Conservation (phyloP, 2,329 filamentous ascomycete genomes). For the Arachnopeziza araneosa region DNA sequence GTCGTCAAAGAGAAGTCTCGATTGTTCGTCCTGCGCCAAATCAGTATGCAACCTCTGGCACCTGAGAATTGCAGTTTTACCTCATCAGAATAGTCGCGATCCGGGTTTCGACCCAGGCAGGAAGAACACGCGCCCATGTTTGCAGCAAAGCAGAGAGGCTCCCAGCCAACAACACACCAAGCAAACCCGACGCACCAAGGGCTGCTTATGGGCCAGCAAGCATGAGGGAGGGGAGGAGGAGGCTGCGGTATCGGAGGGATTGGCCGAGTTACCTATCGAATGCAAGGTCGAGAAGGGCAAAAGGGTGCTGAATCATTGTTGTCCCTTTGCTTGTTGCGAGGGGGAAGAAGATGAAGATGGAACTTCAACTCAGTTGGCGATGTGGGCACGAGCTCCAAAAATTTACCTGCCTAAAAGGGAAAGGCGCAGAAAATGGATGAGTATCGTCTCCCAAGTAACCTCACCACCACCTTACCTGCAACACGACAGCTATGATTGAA, state of each 20-base stretch:
- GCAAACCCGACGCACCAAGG: not conserved
- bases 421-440: not conserved
- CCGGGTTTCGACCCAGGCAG: constrained; percentile 49
- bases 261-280: not conserved
- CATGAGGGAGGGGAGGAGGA: not conserved
- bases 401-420: constrained; percentile 4
- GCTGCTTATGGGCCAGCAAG: not conserved
- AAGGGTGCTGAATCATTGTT: constrained; percentile 1
- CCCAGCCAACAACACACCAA: not conserved
- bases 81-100: constrained; percentile 47
- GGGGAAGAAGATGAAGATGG: not conserved
- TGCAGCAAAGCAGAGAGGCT: not conserved
- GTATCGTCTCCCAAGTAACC: not conserved
- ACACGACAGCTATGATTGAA: too few relatives aligned
- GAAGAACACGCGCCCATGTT: constrained; percentile 57
- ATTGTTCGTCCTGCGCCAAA: constrained; percentile 30
- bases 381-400: not conserved
- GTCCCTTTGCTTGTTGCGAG: not conserved
- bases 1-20: constrained; percentile 56
- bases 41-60: not conserved
- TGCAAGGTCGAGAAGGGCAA: not conserved
- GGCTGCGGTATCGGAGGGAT: not conserved
- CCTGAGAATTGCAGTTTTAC: constrained; percentile 33
- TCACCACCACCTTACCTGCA: not conserved
- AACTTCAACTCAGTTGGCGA: not conserved